Percentiles rank a stretch among this genome's conserved stretches.
Evolutionary conservation across 352 stramenopile genomes (phyloP).

Genomic region (Stramenopiles sp.): DNA sequence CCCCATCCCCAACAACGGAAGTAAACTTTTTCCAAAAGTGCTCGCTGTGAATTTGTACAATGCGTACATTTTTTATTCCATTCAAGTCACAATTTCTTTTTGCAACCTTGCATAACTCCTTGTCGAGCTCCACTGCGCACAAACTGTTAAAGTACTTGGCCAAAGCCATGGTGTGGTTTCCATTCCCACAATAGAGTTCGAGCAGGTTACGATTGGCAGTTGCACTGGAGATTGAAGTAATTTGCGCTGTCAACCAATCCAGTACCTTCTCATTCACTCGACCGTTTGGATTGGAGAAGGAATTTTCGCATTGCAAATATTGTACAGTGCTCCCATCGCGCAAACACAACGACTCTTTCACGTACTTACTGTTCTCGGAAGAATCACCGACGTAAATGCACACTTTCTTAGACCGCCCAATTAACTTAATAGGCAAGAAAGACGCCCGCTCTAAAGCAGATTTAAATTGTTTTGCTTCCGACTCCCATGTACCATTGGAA

Average conservation of each 20-base stretch:
- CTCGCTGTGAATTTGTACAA: slow-evolving; percentile 19
- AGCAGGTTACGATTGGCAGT: slow-evolving; percentile 20
- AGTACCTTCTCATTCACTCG: slow-evolving; percentile 23
- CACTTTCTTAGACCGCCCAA: no score
- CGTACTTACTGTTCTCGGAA: no score
- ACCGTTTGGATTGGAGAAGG: slow-evolving; percentile 25
- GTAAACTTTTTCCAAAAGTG: slow-evolving; percentile 16
- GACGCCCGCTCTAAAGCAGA: no score
- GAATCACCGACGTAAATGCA: no score
- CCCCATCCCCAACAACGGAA: no score
- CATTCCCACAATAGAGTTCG: slow-evolving; percentile 25
- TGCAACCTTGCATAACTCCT: slow-evolving; percentile 17
- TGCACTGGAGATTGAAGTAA: not conserved
- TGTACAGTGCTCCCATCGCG: no score
- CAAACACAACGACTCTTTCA: no score
- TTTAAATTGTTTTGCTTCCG: no score
- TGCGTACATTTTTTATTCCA: slow-evolving; percentile 16
- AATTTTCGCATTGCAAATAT: slow-evolving; percentile 18
- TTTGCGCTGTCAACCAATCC: slow-evolving; percentile 14
- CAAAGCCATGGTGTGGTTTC: slow-evolving; percentile 20
- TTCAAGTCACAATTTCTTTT: slow-evolving; percentile 12
- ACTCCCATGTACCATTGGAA: no score
- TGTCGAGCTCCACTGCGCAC: slow-evolving; percentile 21
- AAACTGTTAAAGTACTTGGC: slow-evolving; percentile 15
- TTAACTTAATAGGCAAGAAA: no score